Conservation (phyloP, 805 yeast genomes). For the Naumovozyma baii region DNA sequence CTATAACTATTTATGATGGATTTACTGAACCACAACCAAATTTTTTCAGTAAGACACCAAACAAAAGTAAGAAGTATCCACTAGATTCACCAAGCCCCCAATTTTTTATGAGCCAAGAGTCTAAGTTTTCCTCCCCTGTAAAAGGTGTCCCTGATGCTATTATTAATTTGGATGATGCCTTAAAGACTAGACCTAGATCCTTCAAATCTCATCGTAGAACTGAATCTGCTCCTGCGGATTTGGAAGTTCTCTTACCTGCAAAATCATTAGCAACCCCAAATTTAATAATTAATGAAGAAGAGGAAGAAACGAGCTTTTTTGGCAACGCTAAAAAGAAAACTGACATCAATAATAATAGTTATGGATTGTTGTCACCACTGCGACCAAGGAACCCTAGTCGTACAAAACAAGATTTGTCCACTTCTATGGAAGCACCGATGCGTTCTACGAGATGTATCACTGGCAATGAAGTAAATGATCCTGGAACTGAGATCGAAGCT, state of each 20-base stretch:
- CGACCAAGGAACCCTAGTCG: slow-evolving; percentile 7
- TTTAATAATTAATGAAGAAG: slow-evolving; percentile 18
- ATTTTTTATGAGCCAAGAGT: slow-evolving; percentile 28
- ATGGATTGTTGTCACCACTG: slow-evolving; percentile 15
- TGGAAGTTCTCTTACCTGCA: slow-evolving; percentile 20
- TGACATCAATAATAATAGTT: slow-evolving; percentile 1
- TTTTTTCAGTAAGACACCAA: neutral
- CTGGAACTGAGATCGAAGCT: neutral
- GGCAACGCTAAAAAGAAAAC: slow-evolving; percentile 1
- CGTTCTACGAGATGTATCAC: too few species aligned
- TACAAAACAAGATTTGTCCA: neutral
- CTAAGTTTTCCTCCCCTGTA: slow-evolving; percentile 22
- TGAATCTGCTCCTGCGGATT: slow-evolving; percentile 48
- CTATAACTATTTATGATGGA: neutral
- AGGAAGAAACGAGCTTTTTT: too few species aligned
- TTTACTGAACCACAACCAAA: neutral
- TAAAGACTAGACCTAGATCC: slow-evolving; percentile 30
- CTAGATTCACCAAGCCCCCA: slow-evolving; percentile 18
- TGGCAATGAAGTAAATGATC: slow-evolving; percentile 1
- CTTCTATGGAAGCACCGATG: neutral
- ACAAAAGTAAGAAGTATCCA: neutral
- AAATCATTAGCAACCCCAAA: neutral
- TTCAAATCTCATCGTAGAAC: slow-evolving; percentile 39
- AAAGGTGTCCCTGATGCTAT: slow-evolving; percentile 42
- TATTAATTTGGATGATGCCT: slow-evolving; percentile 47